Base-by-base conservation (phyloP, 202 grass and related monocot genomes). In the Brachypodium distachyon region DNA sequence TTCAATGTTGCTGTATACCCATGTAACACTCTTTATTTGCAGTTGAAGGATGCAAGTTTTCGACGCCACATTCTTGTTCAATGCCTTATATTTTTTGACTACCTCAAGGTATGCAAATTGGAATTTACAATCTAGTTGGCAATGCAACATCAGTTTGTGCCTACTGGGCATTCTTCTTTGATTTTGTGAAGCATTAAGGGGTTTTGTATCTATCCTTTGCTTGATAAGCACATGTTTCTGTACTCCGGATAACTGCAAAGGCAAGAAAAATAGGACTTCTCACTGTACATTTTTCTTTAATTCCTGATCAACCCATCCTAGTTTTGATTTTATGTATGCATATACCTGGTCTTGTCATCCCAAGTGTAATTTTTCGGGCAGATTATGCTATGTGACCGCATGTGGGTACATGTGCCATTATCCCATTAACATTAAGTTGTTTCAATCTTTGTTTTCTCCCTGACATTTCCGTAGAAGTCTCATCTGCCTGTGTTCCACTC, bases 1-100 rank as follows among this genome's bases (percentile, higher is more conserved):
- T 41, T 60, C 49, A 60, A 41, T 53, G 33, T 59, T 82, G 40
- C 77, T 48, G 42, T 60, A 74, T 43, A 55, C 13, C 13, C 31
- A 43, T 60, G 31, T 85, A 41, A 39, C 17, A 36, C 31, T 69
- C 9, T 48, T 73, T 85, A 9, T 80, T 72, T 82, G 53, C 89
- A 94, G 96, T 84, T 98, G 76, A 98, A 98, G 73, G 96, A 98
- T 74, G 87, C 91, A 56, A 92, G 89, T 90, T 98, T 98, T 81
- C 91, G 96, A 72, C 91, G 91, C n/a, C 89, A 98, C 83, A 92
- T 98, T 59, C 91, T 98, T 86, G 84, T 98, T 51, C 96, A 95
- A 31, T 98, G 96, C 62, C 96, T 98, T 63, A 98, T 98, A 83
- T 89, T 98, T 83, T 95, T 98, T 70, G 89, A 98, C 74, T 94